Evolutionary conservation across 768 basidiomycete species (phyloP).

Genomic region (Termitomyces bulborhizus): DNA sequence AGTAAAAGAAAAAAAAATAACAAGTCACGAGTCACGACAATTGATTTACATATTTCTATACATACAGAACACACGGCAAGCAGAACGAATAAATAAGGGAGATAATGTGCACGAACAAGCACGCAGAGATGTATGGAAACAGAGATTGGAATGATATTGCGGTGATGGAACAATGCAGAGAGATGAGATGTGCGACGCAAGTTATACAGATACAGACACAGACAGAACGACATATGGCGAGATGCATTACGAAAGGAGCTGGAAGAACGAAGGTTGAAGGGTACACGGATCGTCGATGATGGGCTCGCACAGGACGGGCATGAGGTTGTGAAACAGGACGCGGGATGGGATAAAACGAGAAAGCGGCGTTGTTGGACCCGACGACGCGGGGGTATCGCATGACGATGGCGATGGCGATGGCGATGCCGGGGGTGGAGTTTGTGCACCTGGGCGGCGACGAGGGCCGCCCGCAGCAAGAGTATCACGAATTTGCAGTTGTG

Average conservation of each 20-base stretch:
- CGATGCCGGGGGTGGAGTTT: too few species aligned
- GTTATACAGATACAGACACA: background rate
- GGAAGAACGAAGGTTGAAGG: constrained; percentile 5
- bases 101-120: too few species aligned
- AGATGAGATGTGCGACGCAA: background rate
- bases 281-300: constrained; percentile 23
- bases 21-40: background rate
- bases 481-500: constrained; percentile 38
- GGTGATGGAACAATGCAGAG: background rate
- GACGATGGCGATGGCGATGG: constrained; percentile 5
- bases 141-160: background rate
- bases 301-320: constrained; percentile 45
- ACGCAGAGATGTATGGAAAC: too few species aligned
- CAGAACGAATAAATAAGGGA: too few species aligned
- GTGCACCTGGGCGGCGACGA: constrained; percentile 12
- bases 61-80: too few species aligned
- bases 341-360: background rate
- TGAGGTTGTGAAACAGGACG: constrained; percentile 52
- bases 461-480: too few species aligned
- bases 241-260: background rate
- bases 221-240: too few species aligned
- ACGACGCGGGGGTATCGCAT: constrained; percentile 6
- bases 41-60: too few species aligned
- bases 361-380: background rate
- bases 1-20: too few species aligned